Evolutionary conservation across 163 green algal genomes (phyloP).

Genomic region (Prototheca cutis): DNA sequence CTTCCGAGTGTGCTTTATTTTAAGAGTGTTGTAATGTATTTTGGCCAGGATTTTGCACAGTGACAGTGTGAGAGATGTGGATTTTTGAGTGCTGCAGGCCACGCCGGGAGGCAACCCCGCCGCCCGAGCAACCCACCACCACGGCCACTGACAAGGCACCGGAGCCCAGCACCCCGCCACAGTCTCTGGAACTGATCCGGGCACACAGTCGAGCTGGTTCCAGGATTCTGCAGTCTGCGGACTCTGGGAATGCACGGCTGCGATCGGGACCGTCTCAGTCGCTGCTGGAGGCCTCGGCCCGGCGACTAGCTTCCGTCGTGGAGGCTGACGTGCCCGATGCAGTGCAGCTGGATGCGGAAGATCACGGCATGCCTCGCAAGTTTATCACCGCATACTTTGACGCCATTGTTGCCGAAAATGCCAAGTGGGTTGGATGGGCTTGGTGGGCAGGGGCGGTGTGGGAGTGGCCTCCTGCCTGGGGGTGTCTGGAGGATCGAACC

Average conservation of each 20-base stretch:
- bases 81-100: neutral
- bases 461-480: no score
- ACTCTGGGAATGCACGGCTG: neutral
- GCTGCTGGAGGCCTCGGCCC: conserved; percentile 5
- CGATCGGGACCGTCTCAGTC: neutral
- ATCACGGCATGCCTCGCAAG: neutral
- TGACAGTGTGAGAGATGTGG: neutral
- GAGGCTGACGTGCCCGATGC: neutral
- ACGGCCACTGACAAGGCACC: neutral
- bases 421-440: neutral
- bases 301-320: neutral
- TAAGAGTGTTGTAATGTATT: no score
- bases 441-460: no score
- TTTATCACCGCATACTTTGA: neutral
- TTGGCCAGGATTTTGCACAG: neutral
- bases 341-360: neutral
- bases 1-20: no score
- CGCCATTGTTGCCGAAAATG: neutral
- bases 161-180: neutral
- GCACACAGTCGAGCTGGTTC: neutral
- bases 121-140: neutral
- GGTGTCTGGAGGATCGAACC: no score
- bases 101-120: neutral
- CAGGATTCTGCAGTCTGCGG: neutral
- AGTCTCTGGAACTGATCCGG: conserved; percentile 1